Base-by-base conservation (phyloP, 768 basidiomycete genomes). In the Phaeolepiota aurea region DNA sequence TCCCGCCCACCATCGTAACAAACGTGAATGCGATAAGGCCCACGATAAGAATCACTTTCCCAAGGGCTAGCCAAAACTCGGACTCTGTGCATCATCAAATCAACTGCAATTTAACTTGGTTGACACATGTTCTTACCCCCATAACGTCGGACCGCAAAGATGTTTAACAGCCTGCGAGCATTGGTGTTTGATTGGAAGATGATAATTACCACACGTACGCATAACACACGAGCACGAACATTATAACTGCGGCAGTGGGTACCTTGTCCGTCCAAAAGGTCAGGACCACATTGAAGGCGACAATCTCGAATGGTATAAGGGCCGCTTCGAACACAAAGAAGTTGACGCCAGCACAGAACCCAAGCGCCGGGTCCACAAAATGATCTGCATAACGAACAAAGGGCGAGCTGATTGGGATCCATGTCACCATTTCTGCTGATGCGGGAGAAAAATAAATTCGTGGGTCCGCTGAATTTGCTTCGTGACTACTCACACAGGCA, bases 361-460 rank as follows among this genome's bases (percentile, higher is more conserved):
- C 75, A 4, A 77, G 58, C 21, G 76, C 76, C 2, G 72, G 72
- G 46, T 77, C 75, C 3, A 77, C 73, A 45, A 73, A 77, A 38
- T 63, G 65, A 46, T 75, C 71, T 31, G 74, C 74, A 53, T 72
- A 86, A 45, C 82, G 77, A 19, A 74, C 78, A 54, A 86, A 87
- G 3, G 82, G 79, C 3, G 86, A 84, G 4, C 82, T 76, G 48
- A 87, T 78, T 3, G 86, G 86, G 3, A 84, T 83, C 63, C 77
- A 80, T n/a, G 79, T 75, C 20, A 84, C 82, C 85, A 87, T 87
- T 58, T 89, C 86, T 25, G 82, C 86, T 74, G 46, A 14, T 20
- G 18, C 36, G 19, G 23, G 22, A 10, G 20, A 13, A 20, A 14
- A 14, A 16, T 20, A 33, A n/a, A 35, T n/a, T 35, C n/a, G n/a